phyloP scores from a whole-genome alignment of 495 filamentous ascomycete genomes.

The Hypoxylon subgilvum region DNA sequence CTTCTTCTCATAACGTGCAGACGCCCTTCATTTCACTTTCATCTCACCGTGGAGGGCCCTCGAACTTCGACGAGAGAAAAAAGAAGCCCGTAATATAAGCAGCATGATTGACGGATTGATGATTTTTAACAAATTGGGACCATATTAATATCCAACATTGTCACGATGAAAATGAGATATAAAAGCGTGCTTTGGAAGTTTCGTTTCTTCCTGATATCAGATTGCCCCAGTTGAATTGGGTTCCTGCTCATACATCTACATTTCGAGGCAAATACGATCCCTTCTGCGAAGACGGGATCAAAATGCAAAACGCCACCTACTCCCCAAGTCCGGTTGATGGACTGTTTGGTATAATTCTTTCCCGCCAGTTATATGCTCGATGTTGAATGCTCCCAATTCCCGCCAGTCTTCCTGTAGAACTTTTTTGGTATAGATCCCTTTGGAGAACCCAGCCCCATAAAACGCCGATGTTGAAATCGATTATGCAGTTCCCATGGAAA shows the following conservation, averaged over 20 bases:
- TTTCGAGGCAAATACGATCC: constrained; percentile 25
- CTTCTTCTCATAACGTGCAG: too few species aligned
- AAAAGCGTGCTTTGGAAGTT: background rate
- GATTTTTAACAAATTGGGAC: too few species aligned
- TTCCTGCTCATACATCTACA: constrained; percentile 25
- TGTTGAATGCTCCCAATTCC: constrained; percentile 47
- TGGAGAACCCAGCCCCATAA: constrained; percentile 44
- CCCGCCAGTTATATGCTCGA: constrained; percentile 41
- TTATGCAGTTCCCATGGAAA: constrained; percentile 40
- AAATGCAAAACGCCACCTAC: constrained; percentile 41
- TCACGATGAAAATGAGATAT: too few species aligned
- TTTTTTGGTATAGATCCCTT: constrained; percentile 44
- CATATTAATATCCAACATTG: too few species aligned
- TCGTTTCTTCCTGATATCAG: constrained; percentile 21
- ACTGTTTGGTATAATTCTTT: constrained; percentile 43
- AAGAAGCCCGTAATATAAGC: too few species aligned
- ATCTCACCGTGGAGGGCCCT: too few species aligned
- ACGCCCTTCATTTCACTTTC: too few species aligned
- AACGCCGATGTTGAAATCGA: constrained; percentile 61
- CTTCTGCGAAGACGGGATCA: constrained; percentile 29
- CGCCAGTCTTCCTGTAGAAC: constrained; percentile 41
- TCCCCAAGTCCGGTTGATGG: constrained; percentile 55
- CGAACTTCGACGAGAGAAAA: too few species aligned
- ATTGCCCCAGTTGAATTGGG: constrained; percentile 37
- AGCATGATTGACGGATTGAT: too few species aligned